Percentiles rank a stretch among this genome's conserved stretches.
phyloP scores from a whole-genome alignment of 805 yeast species.

The Ogataea nonfermentans region DNA sequence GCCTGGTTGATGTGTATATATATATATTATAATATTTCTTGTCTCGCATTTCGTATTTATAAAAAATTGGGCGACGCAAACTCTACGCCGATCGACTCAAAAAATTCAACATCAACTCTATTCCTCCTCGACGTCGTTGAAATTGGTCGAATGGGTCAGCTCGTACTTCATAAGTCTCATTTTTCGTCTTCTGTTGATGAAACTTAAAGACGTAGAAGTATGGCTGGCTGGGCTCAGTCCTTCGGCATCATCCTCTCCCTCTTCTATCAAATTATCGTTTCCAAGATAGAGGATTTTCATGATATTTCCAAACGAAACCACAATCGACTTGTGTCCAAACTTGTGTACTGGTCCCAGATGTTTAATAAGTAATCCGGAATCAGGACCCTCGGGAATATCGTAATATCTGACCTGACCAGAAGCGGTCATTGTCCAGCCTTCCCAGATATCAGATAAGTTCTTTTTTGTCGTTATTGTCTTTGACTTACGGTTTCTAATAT shows the following conservation, averaged over 20 bases:
- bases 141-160: slow-evolving; percentile 38
- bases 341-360: slow-evolving; percentile 60
- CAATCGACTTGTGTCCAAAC: slow-evolving; percentile 76
- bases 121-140: slow-evolving; percentile 24
- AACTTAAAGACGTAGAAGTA: slow-evolving; percentile 31
- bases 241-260: slow-evolving; percentile 48
- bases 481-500: slow-evolving; percentile 5
- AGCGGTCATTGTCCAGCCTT: slow-evolving; percentile 77
- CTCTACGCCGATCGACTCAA: no score
- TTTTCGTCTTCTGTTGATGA: slow-evolving; percentile 37
- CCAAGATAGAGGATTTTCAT: slow-evolving; percentile 76
- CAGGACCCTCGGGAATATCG: slow-evolving; percentile 50
- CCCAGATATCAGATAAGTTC: slow-evolving; percentile 54
- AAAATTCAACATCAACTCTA: neutral
- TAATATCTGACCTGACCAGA: slow-evolving; percentile 61
- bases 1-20: neutral
- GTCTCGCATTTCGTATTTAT: no score
- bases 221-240: slow-evolving; percentile 33
- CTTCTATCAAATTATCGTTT: slow-evolving; percentile 66
- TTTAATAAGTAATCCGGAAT: slow-evolving; percentile 48
- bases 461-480: slow-evolving; percentile 9
- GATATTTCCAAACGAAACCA: slow-evolving; percentile 70
- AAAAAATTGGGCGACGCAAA: no score
- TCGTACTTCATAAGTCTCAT: slow-evolving; percentile 35
- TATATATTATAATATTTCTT: neutral